Evolutionary conservation across 2,329 filamentous ascomycete genomes (phyloP), one percentile per base, ranked within the genome.

Genomic region (Podosphaera xanthii): DNA sequence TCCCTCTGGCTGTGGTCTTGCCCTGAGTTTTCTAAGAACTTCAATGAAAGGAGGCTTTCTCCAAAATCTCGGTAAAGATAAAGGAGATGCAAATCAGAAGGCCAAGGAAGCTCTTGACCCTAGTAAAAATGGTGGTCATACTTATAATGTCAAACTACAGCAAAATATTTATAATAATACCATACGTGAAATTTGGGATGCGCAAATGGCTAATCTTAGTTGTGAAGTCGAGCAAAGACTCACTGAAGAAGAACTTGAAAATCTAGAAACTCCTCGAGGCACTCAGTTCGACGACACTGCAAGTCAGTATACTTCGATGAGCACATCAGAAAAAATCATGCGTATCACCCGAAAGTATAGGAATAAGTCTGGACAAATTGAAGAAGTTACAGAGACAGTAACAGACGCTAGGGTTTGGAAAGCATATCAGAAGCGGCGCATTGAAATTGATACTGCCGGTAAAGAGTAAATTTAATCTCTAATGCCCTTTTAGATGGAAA

Each of bases 21-120:
- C 87, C 2, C 95, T 97, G 74, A 96, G 87, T 69, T 96, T 98
- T 70, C 90, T 98, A 70, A 89, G 92, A 68, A 96, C 90, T 0
- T 94, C 88, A 0, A 98, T 98, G 92, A 98, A 98, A 72, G 92
- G 92, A 62, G 92, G 92, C 0, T 98, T 82, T 61, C 79, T 96
- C 71, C 87, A 90, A 68, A 85, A 89, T 30, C 80, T 94, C 34
- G 54, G 54, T 10, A 57, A 57, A 44, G 54, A 57, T 44, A 57
- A 57, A 44, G 79, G 60, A 14, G 55, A 81, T 61, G 81, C 1
- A 80, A 81, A 2, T 71, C 80, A 46, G 78, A 82, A 80, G 8
- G 89, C 88, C 35, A 60, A 49, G 30, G 57, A 61, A 36, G 88
- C 95, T 70, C 90, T 87, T 67, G 87, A 90, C 69, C 81, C 92